phyloP scores from a whole-genome alignment of 108 stramenopile genomes.

The Cylindrotheca closterium region DNA sequence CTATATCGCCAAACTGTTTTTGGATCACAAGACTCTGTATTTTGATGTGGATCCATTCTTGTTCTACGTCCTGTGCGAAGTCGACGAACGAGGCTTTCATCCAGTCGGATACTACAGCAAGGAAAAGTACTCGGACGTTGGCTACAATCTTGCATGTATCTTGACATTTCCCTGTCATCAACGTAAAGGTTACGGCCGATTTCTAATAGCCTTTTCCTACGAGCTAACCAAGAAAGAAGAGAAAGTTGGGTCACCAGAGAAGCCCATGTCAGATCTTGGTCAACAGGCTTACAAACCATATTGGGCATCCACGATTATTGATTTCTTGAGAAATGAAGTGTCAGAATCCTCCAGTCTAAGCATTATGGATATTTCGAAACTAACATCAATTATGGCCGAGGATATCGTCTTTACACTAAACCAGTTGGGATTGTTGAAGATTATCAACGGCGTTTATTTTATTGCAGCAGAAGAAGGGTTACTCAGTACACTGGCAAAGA shows the following conservation, averaged over 20 bases:
- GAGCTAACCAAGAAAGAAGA: conserved; percentile 96
- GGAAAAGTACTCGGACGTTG: conserved; percentile 98
- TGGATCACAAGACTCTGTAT: conserved; percentile 99
- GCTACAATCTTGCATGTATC: conserved; percentile 99
- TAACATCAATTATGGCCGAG: conserved; percentile 96
- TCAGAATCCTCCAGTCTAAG: conserved; percentile 66
- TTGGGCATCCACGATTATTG: conserved; percentile 90
- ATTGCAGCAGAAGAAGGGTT: conserved; percentile 80
- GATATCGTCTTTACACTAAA: conserved; percentile 94
- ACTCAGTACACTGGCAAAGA: conserved; percentile 77
- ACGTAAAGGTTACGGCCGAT: conserved; percentile 98
- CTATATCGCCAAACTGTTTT: conserved; percentile 96
- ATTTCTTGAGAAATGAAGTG: conserved; percentile 73
- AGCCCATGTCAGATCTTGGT: conserved; percentile 98
- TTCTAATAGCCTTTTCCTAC: conserved; percentile 97
- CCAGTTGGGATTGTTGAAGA: conserved; percentile 89
- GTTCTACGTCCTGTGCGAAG: conserved; percentile 97
- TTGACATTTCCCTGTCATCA: conserved; percentile 98
- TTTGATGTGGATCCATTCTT: conserved; percentile 98
- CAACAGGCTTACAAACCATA: conserved; percentile 95
- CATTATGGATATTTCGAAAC: conserved; percentile 90
- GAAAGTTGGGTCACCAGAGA: conserved; percentile 97
- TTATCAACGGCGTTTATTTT: conserved; percentile 90
- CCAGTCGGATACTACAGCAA: conserved; percentile 99
- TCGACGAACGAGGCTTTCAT: conserved; percentile 88